These are phyloP conservation scores for Hyparrhenia diplandra DNA, from an alignment of 176 grass and related monocot species.

Conservation along the genomic window DNA sequence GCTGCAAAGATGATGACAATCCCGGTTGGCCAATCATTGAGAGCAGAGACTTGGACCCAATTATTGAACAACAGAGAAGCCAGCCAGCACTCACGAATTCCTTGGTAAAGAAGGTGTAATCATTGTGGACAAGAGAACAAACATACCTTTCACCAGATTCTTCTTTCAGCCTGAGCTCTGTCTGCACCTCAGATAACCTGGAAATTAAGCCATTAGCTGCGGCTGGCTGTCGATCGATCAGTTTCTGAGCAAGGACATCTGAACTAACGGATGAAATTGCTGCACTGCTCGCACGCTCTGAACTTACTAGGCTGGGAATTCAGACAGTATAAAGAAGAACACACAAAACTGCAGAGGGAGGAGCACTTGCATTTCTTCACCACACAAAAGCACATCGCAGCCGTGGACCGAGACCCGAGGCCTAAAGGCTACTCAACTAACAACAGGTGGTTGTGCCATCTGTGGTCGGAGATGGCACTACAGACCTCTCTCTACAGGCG, in stretches of 20 bases:
- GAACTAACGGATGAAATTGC: neutral
- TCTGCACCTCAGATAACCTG: neutral
- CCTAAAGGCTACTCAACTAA: neutral
- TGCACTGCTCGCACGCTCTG: neutral
- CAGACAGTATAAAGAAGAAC: neutral
- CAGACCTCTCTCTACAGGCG: neutral
- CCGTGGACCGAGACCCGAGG: neutral
- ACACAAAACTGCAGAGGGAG: neutral
- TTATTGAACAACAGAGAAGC: neutral
- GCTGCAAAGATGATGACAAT: neutral
- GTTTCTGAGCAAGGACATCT: neutral
- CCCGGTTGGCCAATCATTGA: neutral
- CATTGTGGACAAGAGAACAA: slow-evolving; percentile 1
- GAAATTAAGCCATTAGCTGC: neutral
- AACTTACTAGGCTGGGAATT: neutral
- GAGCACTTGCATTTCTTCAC: neutral
- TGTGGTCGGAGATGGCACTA: neutral
- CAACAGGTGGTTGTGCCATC: neutral
- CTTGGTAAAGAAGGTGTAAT: slow-evolving; percentile 11
- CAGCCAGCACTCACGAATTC: neutral
- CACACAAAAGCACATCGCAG: neutral
- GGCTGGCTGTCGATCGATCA: too few relatives aligned
- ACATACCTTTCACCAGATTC: slow-evolving; percentile 39
- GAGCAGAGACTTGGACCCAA: neutral
- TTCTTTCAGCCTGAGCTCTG: neutral